Base-by-base conservation (phyloP, 805 yeast genomes). In the Ascoidea tarda region DNA sequence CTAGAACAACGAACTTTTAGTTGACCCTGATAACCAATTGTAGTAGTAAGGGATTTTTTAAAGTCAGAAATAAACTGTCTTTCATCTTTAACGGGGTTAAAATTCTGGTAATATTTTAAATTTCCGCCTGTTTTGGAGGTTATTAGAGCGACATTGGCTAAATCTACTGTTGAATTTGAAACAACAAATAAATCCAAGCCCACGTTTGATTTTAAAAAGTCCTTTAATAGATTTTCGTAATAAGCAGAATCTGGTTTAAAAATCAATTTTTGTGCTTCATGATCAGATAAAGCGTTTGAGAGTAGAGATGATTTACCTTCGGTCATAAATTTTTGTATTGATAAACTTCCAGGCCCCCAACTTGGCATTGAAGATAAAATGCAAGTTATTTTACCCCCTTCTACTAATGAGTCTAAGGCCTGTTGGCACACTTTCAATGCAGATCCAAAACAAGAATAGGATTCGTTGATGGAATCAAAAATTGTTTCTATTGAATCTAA, bases 331-430 rank as follows among this genome's bases (percentile, higher is more conserved):
- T 76, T 78, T 58, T 81, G 78, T 47, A 74, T 89, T 51, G 73
- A 91, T 68, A 76, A 74, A 57, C 82, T 88, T 33, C 99, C 98
- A 5, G 90, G 89, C 0, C 96, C 96, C 75, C 80, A 75, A 0
- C 87, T 75, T 5, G 99, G 96, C 46, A 88, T 65, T 1, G 81
- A 69, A 2, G 87, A 74, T 47, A 90, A 67, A 4, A 85, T 65
- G 0, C 86, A 75, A 28, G 84, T 76, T 42, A 91, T 81, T 59
- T 90, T 86, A 55, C 98, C 99, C 56, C 93, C 93, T 6, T 59
- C 59, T 5, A 71, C 64, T 42, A 74, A 74, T 28, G 69, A 66
- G 48, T 74, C 74, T 32, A 89, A 69, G 5, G 88, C 81, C 51
- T 77, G 62, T 59, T 73, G 68, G 0, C 95, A 91, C 2, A 83